Percentiles rank a stretch among this genome's conserved stretches.
phyloP scores from a whole-genome alignment of 306 rosid genomes.

The Lupinus albus region DNA sequence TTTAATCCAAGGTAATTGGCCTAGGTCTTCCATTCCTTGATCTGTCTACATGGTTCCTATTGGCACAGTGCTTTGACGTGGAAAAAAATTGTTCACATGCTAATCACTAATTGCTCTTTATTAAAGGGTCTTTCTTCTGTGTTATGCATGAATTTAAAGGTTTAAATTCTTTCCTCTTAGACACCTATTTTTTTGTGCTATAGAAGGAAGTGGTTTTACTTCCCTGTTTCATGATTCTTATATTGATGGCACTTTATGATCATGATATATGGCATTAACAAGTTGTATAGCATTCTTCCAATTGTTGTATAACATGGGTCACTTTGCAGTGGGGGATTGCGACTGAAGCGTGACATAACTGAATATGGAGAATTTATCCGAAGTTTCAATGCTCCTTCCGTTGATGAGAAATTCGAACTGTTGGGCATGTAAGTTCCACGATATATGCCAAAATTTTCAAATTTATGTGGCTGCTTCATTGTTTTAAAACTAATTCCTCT shows the following conservation, averaged over 20 bases:
- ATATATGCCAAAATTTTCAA: slow-evolving; percentile 4
- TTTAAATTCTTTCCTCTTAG: not conserved
- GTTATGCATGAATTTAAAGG: slow-evolving; percentile 5
- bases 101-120: slow-evolving; percentile 14
- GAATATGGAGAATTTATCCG: slow-evolving; percentile 97
- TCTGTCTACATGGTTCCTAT: slow-evolving; percentile 23
- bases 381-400: slow-evolving; percentile 86
- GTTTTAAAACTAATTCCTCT: slow-evolving; percentile 38
- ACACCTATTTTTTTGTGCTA: slow-evolving; percentile 6
- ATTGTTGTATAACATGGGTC: slow-evolving; percentile 30
- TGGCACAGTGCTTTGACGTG: slow-evolving; percentile 9
- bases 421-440: slow-evolving; percentile 85
- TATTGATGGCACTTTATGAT: slow-evolving; percentile 26
- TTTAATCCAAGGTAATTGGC: slow-evolving; percentile 91
- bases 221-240: slow-evolving; percentile 14
- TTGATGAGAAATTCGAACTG: slow-evolving; percentile 92
- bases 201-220: slow-evolving; percentile 24
- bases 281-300: slow-evolving; percentile 26
- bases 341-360: slow-evolving; percentile 98
- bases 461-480: not conserved
- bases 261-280: slow-evolving; percentile 7
- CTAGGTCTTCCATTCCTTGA: slow-evolving; percentile 38
- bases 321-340: slow-evolving; percentile 79
- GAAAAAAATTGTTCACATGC: slow-evolving; percentile 4
- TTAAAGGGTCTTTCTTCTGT: slow-evolving; percentile 4